Percentiles rank a stretch among this genome's conserved stretches.
Evolutionary conservation across 768 basidiomycete genomes (phyloP).

Genomic region (Lepiota brunneoincarnata): DNA sequence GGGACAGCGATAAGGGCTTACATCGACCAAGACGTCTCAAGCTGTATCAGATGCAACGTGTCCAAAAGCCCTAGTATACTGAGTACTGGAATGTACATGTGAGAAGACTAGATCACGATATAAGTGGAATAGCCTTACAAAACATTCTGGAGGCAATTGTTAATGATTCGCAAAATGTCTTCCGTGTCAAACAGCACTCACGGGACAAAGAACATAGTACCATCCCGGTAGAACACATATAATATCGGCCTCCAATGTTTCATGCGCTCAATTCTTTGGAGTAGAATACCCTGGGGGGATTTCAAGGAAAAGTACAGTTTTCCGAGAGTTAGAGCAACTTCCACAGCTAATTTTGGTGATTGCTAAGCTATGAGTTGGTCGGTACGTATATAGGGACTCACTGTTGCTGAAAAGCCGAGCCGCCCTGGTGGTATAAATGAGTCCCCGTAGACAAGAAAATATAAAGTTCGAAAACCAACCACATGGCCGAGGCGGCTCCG

Average conservation of each 20-base stretch:
- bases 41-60: neutral
- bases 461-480: neutral
- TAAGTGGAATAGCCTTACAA: neutral
- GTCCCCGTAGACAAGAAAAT: no score
- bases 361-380: neutral
- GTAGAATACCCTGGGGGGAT: neutral
- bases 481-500: neutral
- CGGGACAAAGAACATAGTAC: slow-evolving; percentile 6
- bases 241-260: neutral
- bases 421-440: neutral
- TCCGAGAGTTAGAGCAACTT: slow-evolving; percentile 1
- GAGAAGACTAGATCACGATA: no score
- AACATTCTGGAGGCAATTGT: neutral
- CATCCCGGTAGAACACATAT: slow-evolving; percentile 9
- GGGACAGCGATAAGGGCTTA: neutral
- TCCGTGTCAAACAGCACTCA: neutral
- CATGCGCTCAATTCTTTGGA: neutral
- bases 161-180: neutral
- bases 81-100: neutral
- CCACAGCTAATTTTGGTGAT: neutral
- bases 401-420: slow-evolving; percentile 2
- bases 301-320: slow-evolving; percentile 1
- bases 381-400: neutral
- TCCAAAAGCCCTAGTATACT: neutral
- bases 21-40: neutral